Evolutionary conservation across 495 filamentous ascomycete species (phyloP).

Genomic region (Penicillium bialowiezense): DNA sequence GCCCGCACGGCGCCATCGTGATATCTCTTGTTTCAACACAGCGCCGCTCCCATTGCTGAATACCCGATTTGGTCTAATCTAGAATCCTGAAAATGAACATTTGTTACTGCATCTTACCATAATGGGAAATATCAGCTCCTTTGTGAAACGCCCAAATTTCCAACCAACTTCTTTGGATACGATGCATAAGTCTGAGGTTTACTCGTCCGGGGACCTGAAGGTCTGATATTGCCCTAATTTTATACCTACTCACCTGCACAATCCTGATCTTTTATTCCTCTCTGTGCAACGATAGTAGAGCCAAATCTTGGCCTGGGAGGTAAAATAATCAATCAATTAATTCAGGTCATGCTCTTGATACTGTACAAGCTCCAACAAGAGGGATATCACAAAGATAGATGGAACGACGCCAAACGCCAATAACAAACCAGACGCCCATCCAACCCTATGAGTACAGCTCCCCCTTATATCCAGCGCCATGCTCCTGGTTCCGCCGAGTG

Average conservation of each 20-base stretch:
- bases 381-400: slow-evolving; percentile 11
- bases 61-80: slow-evolving; percentile 35
- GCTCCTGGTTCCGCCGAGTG: slow-evolving; percentile 41
- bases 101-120: neutral
- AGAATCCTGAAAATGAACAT: slow-evolving; percentile 3
- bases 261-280: too few relatives aligned
- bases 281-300: too few relatives aligned
- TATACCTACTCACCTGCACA: too few relatives aligned
- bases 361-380: slow-evolving; percentile 4
- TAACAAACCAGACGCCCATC: slow-evolving; percentile 1
- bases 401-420: neutral
- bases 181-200: too few relatives aligned
- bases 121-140: neutral
- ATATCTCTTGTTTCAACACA: slow-evolving; percentile 20
- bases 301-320: too few relatives aligned
- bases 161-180: too few relatives aligned
- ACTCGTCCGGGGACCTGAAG: too few relatives aligned
- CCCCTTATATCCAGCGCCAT: slow-evolving; percentile 37
- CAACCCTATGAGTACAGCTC: slow-evolving; percentile 38
- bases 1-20: slow-evolving; percentile 8
- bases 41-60: slow-evolving; percentile 33
- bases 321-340: neutral
- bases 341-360: neutral
- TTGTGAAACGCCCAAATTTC: too few relatives aligned
- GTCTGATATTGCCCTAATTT: too few relatives aligned